Conservation (phyloP, 2,329 filamentous ascomycete species). For the Leptographium radiaticola region DNA sequence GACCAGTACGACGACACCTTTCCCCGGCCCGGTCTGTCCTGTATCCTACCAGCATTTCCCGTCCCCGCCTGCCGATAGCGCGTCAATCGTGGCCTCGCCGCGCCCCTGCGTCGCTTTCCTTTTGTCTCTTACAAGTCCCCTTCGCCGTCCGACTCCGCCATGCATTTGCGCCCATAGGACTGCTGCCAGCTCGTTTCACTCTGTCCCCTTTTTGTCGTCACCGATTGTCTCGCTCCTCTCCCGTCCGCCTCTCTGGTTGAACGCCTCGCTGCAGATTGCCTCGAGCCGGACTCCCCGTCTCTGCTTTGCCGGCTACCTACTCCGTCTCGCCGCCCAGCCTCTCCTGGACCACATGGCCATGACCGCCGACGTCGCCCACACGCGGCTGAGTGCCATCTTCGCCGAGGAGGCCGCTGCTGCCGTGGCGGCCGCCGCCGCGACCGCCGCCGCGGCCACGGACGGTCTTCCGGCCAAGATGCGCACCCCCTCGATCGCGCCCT, state of each 20-base stretch:
- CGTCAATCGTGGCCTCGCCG: neutral
- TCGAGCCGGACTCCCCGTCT: neutral
- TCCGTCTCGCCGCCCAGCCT: neutral
- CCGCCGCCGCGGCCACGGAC: constrained; percentile 24
- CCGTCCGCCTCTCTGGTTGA: neutral
- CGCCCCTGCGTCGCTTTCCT: neutral
- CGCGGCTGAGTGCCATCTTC: constrained; percentile 11
- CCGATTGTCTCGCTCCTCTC: neutral
- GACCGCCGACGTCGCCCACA: constrained; percentile 6
- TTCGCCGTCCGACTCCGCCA: neutral
- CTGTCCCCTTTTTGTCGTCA: neutral
- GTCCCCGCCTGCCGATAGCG: neutral
- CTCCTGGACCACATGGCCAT: constrained; percentile 2
- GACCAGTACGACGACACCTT: neutral
- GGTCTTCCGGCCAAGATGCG: constrained; percentile 31
- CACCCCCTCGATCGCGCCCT: constrained; percentile 41
- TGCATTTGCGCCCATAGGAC: neutral
- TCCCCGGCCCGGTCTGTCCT: neutral
- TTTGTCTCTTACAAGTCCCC: neutral
- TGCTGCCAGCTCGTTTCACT: neutral
- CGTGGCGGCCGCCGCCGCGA: constrained; percentile 8
- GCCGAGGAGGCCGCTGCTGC: constrained; percentile 10
- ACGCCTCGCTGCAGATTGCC: neutral
- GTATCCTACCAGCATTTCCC: neutral
- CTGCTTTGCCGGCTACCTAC: neutral